Conservation (phyloP, 495 filamentous ascomycete species). For the Wilcoxina mikolae region DNA sequence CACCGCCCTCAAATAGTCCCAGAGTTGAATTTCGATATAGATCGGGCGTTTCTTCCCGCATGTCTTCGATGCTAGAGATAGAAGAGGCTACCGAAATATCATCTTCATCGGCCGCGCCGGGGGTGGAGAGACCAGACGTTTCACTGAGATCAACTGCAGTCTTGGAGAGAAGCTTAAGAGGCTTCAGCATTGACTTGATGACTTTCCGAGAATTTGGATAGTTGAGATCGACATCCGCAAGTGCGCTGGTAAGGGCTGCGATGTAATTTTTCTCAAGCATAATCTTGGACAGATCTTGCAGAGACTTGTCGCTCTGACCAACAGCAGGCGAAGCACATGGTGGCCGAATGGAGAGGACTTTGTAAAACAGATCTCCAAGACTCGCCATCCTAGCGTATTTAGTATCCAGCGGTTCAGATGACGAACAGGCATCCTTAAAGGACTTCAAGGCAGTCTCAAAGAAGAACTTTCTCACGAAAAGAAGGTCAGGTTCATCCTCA, state of each 20-base stretch:
- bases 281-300: constrained; percentile 68
- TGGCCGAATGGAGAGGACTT: constrained; percentile 71
- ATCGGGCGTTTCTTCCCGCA: constrained; percentile 92
- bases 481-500: constrained; percentile 71
- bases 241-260: constrained; percentile 67
- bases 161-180: constrained; percentile 70
- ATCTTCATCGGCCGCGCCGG: constrained; percentile 62
- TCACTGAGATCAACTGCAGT: constrained; percentile 77
- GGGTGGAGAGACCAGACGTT: constrained; percentile 51
- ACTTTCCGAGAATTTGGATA: constrained; percentile 76
- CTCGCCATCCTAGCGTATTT: constrained; percentile 77
- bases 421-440: constrained; percentile 74
- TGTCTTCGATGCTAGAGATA: constrained; percentile 70
- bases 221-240: constrained; percentile 90
- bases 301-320: constrained; percentile 30
- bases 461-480: constrained; percentile 86
- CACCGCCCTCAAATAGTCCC: constrained; percentile 81
- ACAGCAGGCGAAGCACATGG: constrained; percentile 22
- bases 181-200: constrained; percentile 88
- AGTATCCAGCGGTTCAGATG: constrained; percentile 63
- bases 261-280: constrained; percentile 99
- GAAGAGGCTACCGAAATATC: constrained; percentile 85
- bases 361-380: constrained; percentile 80
- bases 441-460: constrained; percentile 83
- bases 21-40: constrained; percentile 91